These are phyloP conservation scores for Kwoniella pini DNA, from an alignment of 768 basidiomycete species.

Conservation along the genomic window DNA sequence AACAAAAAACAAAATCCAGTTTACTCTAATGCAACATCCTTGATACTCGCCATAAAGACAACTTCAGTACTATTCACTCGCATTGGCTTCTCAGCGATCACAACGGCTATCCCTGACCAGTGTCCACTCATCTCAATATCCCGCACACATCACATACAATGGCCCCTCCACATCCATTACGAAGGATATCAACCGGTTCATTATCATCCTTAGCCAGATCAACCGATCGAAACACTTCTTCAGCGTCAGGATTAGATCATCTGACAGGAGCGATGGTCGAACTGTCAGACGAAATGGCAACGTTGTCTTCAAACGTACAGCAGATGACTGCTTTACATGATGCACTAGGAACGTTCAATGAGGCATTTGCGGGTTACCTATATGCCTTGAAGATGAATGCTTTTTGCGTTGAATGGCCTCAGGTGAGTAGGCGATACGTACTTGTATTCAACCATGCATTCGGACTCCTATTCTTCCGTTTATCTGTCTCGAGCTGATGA, in stretches of 20 bases:
- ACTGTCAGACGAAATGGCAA: slow-evolving; percentile 83
- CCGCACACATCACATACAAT: slow-evolving; percentile 7
- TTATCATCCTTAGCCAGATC: slow-evolving; percentile 82
- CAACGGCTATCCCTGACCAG: too few species aligned
- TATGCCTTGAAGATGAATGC: slow-evolving; percentile 94
- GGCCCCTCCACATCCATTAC: slow-evolving; percentile 62
- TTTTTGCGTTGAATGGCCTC: slow-evolving; percentile 88
- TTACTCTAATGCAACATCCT: too few species aligned
- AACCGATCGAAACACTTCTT: slow-evolving; percentile 62
- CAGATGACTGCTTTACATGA: slow-evolving; percentile 70
- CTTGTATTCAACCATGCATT: too few species aligned
- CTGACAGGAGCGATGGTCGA: slow-evolving; percentile 80
- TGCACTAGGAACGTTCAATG: slow-evolving; percentile 82
- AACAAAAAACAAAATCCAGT: too few species aligned
- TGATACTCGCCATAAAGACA: too few species aligned
- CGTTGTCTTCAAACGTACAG: slow-evolving; percentile 72
- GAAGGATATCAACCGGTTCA: slow-evolving; percentile 87
- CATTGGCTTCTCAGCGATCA: too few species aligned
- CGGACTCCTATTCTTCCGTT: not conserved
- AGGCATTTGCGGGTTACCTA: slow-evolving; percentile 86
- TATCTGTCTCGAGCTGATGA: too few species aligned
- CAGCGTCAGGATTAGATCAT: slow-evolving; percentile 81
- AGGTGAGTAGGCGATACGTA: slow-evolving; percentile 64
- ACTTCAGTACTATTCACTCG: too few species aligned
- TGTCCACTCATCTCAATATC: too few species aligned